phyloP scores from a whole-genome alignment of 441 rosid species.

The Isatis lusitanica region DNA sequence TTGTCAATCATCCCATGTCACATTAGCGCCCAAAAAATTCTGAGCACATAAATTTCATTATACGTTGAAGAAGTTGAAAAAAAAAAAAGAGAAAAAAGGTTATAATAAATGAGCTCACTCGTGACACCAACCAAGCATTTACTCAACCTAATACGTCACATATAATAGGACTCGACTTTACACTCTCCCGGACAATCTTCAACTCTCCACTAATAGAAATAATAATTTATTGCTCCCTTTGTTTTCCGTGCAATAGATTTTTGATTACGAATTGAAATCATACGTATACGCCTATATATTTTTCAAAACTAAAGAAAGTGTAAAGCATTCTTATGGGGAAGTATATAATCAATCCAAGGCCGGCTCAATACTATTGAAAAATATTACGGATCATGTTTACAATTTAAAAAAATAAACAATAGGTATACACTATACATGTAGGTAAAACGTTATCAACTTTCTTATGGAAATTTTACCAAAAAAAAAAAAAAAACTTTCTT shows the following conservation, averaged over 20 bases:
- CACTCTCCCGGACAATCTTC: neutral
- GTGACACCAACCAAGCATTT: slow-evolving; percentile 32
- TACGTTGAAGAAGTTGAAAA: neutral
- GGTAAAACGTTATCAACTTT: neutral
- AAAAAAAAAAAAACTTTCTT: no score
- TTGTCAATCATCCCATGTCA: neutral
- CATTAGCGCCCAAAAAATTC: neutral
- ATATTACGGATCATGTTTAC: neutral
- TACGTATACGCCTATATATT: neutral
- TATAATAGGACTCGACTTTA: slow-evolving; percentile 13
- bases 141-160: slow-evolving; percentile 30
- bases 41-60: neutral
- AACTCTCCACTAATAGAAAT: slow-evolving; percentile 15
- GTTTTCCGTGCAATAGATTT: slow-evolving; percentile 12
- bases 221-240: slow-evolving; percentile 13
- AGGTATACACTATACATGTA: neutral
- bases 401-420: no score
- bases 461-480: no score
- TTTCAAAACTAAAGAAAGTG: neutral
- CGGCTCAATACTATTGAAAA: neutral
- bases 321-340: neutral
- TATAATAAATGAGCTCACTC: slow-evolving; percentile 29
- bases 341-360: neutral
- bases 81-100: neutral
- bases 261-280: neutral